phyloP scores from a whole-genome alignment of 495 filamentous ascomycete species.

The Saxophila tyrrhenica region DNA sequence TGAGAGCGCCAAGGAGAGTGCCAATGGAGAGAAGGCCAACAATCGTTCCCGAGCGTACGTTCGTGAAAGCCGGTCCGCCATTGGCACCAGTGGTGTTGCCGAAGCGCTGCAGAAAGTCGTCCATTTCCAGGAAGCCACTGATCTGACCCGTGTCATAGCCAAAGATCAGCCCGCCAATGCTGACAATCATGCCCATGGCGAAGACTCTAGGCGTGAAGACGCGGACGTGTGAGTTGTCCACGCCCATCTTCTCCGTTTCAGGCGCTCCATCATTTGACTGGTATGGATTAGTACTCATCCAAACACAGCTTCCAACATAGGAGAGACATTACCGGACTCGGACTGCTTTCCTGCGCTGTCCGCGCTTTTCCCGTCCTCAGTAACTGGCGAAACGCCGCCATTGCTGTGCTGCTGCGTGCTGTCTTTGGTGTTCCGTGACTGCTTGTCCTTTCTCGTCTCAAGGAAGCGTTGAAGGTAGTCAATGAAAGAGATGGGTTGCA shows the following conservation, averaged over 20 bases:
- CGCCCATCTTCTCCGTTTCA: conserved; percentile 11
- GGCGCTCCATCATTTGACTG: not conserved
- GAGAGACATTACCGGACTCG: not conserved
- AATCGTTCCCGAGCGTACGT: conserved; percentile 24
- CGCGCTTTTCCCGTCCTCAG: not conserved
- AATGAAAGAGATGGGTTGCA: conserved; percentile 6
- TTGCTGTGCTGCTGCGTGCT: not conserved
- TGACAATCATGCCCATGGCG: conserved; percentile 24
- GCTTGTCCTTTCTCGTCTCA: not conserved
- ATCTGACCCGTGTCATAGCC: conserved; percentile 23
- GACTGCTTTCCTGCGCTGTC: not conserved
- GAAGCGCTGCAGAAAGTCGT: conserved; percentile 24
- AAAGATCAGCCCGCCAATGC: conserved; percentile 4
- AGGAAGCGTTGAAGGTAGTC: not conserved
- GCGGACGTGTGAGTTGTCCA: conserved; percentile 10
- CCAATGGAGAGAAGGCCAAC: conserved; percentile 31
- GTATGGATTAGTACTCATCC: not conserved
- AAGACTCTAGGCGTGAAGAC: conserved; percentile 12
- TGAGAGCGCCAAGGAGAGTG: conserved; percentile 24
- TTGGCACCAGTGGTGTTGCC: conserved; percentile 8
- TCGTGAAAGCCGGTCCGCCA: conserved; percentile 16
- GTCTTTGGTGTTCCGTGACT: not conserved
- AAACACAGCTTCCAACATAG: not conserved
- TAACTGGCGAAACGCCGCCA: not conserved
- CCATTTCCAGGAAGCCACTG: conserved; percentile 27